Percentiles rank a stretch among this genome's conserved stretches.
Conservation (phyloP, 2,329 filamentous ascomycete genomes). For the Aphanocladium album region DNA sequence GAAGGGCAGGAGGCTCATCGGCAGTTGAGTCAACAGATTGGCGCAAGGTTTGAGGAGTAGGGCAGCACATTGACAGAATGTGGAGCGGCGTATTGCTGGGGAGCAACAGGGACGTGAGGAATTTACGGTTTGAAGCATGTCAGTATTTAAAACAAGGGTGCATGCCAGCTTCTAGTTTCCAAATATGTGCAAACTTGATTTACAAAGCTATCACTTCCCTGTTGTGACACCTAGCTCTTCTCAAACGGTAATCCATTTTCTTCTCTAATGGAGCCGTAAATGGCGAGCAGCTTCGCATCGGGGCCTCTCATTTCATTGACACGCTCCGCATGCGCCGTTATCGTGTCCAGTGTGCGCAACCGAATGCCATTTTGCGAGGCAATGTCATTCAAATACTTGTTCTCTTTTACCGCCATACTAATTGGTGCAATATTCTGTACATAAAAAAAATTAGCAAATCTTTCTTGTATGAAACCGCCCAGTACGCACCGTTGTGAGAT, state of each 20-base stretch:
- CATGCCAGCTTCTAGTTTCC: no score
- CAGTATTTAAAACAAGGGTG: no score
- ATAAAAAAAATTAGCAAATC: background rate
- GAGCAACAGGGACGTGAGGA: no score
- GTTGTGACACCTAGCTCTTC: background rate
- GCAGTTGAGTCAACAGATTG: background rate
- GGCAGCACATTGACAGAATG: background rate
- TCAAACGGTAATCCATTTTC: constrained; percentile 2
- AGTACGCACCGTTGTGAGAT: background rate
- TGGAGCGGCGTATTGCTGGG: background rate
- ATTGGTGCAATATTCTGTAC: background rate
- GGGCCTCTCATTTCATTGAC: background rate
- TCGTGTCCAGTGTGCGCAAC: background rate
- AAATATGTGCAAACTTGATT: no score
- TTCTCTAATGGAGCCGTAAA: constrained; percentile 1
- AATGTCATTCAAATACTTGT: background rate
- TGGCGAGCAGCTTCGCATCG: constrained; percentile 1
- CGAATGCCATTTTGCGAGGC: background rate
- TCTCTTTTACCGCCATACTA: constrained; percentile 7
- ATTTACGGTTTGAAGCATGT: no score
- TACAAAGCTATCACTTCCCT: no score
- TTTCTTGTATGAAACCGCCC: background rate
- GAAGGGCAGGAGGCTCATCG: background rate
- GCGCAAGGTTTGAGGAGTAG: no score
- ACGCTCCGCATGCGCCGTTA: background rate